Base-by-base conservation (phyloP, 257 asterid species). In the Oldenlandia corymbosa region DNA sequence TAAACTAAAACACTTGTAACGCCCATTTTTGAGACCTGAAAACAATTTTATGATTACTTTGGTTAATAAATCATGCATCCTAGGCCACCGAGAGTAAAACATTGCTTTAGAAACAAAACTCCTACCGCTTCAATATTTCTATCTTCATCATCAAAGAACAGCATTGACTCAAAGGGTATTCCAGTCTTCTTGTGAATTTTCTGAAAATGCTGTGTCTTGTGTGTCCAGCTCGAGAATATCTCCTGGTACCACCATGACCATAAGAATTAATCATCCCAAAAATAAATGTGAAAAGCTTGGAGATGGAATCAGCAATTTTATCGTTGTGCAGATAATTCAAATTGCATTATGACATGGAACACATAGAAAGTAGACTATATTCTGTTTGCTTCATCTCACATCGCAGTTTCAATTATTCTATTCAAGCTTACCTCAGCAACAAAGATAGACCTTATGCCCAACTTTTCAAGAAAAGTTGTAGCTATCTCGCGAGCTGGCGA, bases 131-230 rank as follows among this genome's bases (percentile, higher is more conserved):
- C 70, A n/a, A 65, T 78, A 39, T 78, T 74, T 51, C 80, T 64
- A 34, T 64, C 67, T 60, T 74, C 77, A 17, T 78, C 83, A 21
- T 78, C 78, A 64, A 78, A 78, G 66, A 78, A 78, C 17, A 78
- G 18, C 77, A 78, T 78, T 2, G 68, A 50, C 34, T 64, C 78
- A n/a, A 45, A 74, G 27, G 77, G 80, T 58, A 74, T 50, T 53
- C 73, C 48, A 58, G 73, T 68, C 58, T 59, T 69, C 57, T 31
- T 46, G 2, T 67, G 71, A 53, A 74, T 74, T 61, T 60, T 74
- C 72, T 59, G 73, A 45, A 78, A 71, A 71, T 74, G 83, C 62
- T 78, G 66, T 1, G 78, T 78, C 60, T 74, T 74, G 73, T 60
- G 75, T 42, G 80, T 63, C 78, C 70, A 67, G 28, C 78, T 71